Evolutionary conservation across 2,329 filamentous ascomycete genomes (phyloP).

Genomic region (Penicillium vulpinum): DNA sequence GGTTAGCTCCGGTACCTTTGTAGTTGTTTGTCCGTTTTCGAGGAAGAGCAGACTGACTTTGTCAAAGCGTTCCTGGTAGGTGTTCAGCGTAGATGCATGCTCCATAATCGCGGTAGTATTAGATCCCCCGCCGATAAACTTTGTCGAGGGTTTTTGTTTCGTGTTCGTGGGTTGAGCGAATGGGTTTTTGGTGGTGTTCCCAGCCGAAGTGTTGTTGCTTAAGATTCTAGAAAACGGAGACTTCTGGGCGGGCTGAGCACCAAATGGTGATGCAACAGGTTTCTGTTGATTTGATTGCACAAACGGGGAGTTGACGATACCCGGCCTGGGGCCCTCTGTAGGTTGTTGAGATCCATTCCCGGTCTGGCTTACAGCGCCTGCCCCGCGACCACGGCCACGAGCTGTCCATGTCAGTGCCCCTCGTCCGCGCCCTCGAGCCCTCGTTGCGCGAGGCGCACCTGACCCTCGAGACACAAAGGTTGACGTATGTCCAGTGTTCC

Average conservation of each 20-base stretch:
- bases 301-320: conserved; percentile 26
- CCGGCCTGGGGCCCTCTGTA: not conserved
- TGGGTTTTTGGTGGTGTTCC: conserved; percentile 16
- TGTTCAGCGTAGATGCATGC: conserved; percentile 22
- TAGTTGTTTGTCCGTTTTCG: not conserved
- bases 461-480: conserved; percentile 21
- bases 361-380: conserved; percentile 18
- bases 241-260: conserved; percentile 14
- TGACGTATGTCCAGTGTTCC: conserved; percentile 14
- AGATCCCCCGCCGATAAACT: conserved; percentile 8
- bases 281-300: conserved; percentile 25
- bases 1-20: conserved; percentile 11
- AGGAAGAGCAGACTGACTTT: conserved; percentile 28
- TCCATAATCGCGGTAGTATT: conserved; percentile 22
- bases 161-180: not conserved
- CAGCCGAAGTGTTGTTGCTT: conserved; percentile 16
- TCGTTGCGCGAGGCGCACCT: conserved; percentile 17
- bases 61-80: conserved; percentile 40
- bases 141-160: conserved; percentile 11
- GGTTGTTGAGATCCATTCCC: not conserved
- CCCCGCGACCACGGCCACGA: conserved; percentile 20
- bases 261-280: conserved; percentile 15
- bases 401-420: conserved; percentile 12
- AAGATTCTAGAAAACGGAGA: conserved; percentile 24
- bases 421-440: conserved; percentile 25